Conservation (phyloP, 1,284 basidiomycete species). For the Heterobasidion occidentale region DNA sequence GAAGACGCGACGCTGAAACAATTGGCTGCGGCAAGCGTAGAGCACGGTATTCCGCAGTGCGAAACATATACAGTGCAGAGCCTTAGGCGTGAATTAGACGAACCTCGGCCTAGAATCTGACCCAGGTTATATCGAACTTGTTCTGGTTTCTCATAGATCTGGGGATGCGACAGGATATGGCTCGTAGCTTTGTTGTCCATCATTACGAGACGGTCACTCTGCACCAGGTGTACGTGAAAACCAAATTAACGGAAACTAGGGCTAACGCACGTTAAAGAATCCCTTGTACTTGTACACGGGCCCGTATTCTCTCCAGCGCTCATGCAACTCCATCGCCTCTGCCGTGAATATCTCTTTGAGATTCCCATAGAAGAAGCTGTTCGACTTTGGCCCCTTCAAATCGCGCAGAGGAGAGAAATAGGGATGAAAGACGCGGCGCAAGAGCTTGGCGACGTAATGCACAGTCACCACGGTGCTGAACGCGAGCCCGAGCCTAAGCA, state of each 20-base stretch:
- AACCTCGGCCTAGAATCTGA: constrained; percentile 37
- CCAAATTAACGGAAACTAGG: not conserved
- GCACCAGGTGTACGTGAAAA: not conserved
- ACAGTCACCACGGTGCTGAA: not conserved
- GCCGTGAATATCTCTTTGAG: constrained; percentile 33
- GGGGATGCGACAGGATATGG: constrained; percentile 37
- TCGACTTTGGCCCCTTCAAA: constrained; percentile 17
- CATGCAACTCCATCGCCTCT: constrained; percentile 33
- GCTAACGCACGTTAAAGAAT: constrained; percentile 33
- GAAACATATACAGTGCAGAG: no score
- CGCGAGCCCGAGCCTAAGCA: not conserved
- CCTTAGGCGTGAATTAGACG: not conserved
- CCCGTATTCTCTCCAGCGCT: constrained; percentile 52
- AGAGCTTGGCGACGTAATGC: not conserved
- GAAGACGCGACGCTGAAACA: no score
- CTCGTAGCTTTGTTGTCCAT: constrained; percentile 41
- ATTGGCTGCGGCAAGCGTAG: no score
- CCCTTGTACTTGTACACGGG: constrained; percentile 36
- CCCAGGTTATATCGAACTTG: constrained; percentile 24
- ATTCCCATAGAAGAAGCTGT: constrained; percentile 27
- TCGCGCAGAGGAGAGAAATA: constrained; percentile 15
- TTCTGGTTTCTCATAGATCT: constrained; percentile 38
- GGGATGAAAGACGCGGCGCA: not conserved
- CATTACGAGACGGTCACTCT: constrained; percentile 37
- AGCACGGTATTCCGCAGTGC: no score